Base-by-base conservation (phyloP, 2,329 filamentous ascomycete species). In the Pseudogymnoascus sp. region DNA sequence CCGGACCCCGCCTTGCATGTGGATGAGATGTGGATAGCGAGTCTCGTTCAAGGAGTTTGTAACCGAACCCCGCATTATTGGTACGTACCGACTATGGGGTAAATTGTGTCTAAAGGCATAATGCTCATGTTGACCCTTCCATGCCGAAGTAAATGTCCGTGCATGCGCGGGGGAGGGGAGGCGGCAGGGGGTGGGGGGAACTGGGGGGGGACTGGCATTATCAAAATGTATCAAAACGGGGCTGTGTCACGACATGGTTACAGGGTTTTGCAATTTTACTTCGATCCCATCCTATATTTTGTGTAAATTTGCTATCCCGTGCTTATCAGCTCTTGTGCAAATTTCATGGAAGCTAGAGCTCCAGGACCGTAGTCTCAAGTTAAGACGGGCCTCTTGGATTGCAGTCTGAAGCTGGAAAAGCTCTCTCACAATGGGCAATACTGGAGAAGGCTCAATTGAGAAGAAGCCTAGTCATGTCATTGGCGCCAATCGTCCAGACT, bases 151-250 rank as follows among this genome's bases (percentile, higher is more conserved):
- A 56, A 12, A 1, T 56, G 47, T 56, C 47, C 14, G 47, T 56
- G 47, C 47, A 8, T 56, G n/a, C 25, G 47, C 6, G 47, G 47
- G 47, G 47, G 47, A 33, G 47, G 47, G 47, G 47, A 33, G 25
- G 25, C 14, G 47, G 3, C 2, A 6, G 4, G 3, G 4, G 8
- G 25, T 56, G 47, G 47, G 47, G 47, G 47, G 47, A 31, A 18
- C 21, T 21, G 21, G 21, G 21, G 21, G 21, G 21, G 21, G 18
- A 25, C 25, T 31, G 25, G 18, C 14, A 56, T 8, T 56, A 31
- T 18, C n/a, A 56, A 56, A 56, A 56, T 31, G 47, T 56, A 56
- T 56, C 47, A 56, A 56, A 56, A 56, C n/a, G n/a, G 47, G 47
- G n/a, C 47, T 16, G 25, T 56, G 47, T 56, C 47, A 56, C 47